Percentiles rank a stretch among this genome's conserved stretches.
These are phyloP conservation scores for Sporothrix brasiliensis DNA, from an alignment of 2,329 filamentous ascomycete genomes.

Conservation along the genomic window DNA sequence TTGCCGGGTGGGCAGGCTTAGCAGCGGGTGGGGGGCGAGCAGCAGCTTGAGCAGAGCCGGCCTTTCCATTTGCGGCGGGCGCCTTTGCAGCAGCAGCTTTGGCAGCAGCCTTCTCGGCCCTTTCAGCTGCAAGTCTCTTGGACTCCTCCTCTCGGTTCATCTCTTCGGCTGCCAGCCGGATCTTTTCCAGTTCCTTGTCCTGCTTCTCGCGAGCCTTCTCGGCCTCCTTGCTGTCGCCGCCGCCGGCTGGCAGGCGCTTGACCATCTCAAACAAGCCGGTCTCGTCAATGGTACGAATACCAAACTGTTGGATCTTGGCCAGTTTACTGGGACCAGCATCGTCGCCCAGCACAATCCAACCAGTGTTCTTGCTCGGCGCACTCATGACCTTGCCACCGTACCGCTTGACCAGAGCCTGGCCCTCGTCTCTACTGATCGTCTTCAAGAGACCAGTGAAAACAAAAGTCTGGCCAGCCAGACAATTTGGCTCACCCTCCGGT, in stretches of 20 bases:
- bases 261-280: constrained; percentile 89
- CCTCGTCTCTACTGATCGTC: constrained; percentile 80
- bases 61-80: constrained; percentile 16
- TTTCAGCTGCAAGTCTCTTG: constrained; percentile 56
- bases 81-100: constrained; percentile 48
- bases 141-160: constrained; percentile 81
- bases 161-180: constrained; percentile 76
- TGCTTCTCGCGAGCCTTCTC: constrained; percentile 84
- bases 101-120: constrained; percentile 55
- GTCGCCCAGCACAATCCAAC: constrained; percentile 84
- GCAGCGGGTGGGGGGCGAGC: constrained; percentile 39
- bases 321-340: constrained; percentile 95
- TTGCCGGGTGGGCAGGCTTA: constrained; percentile 48
- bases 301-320: constrained; percentile 75
- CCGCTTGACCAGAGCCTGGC: constrained; percentile 81
- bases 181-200: constrained; percentile 79
- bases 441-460: constrained; percentile 92
- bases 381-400: constrained; percentile 90
- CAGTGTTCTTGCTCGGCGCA: constrained; percentile 89
- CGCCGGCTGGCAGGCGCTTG: constrained; percentile 75
- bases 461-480: constrained; percentile 84
- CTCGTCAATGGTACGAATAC: constrained; percentile 91
- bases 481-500: constrained; percentile 83
- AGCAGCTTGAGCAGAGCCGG: background rate
- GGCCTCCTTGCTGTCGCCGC: constrained; percentile 84